Base-by-base conservation (phyloP, 2,329 filamentous ascomycete species). In the Penicillium sp. region DNA sequence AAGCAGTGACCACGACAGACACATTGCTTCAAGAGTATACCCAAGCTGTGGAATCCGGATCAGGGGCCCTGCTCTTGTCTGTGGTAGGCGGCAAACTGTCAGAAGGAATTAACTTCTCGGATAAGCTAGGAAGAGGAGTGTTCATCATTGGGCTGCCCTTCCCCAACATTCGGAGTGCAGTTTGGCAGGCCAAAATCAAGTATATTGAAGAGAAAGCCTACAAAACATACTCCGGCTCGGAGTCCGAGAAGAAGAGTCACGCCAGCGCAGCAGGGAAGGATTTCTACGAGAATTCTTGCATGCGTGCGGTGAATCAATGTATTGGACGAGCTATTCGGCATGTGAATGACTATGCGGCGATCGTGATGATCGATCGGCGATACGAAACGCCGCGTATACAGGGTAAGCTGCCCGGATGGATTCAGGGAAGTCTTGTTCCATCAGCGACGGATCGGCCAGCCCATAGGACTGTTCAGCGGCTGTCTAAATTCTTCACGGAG, bases 41-140 rank as follows among this genome's bases (percentile, higher is more conserved):
- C 7, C 74, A 82, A 21, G 86, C 88, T 3, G 87, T 97, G 33
- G 79, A 71, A 63, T 75, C 69, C 36, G 80, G 72, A 2, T 80
- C 82, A 44, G 92, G 92, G 0, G 93, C 90, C 0, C 77, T 97
- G 0, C 82, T 99, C 0, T 83, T 99, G 23, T 92, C 91, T 50
- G 92, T 99, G 3, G 88, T 99, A 2, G 93, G 93, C 51, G 94
- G 94, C 13, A 96, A 93, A 63, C 88, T 99, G 76, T 96, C 91
- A 54, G 94, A 99, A 75, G 94, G 94, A 61, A 99, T 99, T 77
- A 99, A 99, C 75, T 99, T 99, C 77, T 93, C 91, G 0, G 92
- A 99, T 75, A 81, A 83, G 3, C 85, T 99, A 0, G 94, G 94
- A 1, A 87, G 94, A 23, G 93, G 90, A 50, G 92, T 99, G 8